Conservation (phyloP, 768 basidiomycete species). For the Tylopilus sp. region DNA sequence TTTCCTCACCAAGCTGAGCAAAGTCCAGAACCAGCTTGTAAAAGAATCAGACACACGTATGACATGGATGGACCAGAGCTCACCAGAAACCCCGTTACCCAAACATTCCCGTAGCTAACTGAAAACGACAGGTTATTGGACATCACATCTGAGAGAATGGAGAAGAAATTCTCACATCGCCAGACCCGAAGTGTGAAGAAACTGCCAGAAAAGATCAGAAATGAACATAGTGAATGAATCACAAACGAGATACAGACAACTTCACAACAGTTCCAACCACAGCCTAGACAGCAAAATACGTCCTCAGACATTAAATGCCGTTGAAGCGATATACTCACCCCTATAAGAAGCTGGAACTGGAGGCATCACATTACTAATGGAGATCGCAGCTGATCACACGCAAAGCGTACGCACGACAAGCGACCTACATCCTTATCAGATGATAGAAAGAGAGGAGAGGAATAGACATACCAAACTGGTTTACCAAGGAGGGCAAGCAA, state of each 20-base stretch:
- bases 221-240: neutral
- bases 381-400: neutral
- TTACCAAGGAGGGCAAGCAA: slow-evolving; percentile 34
- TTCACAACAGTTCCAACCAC: slow-evolving; percentile 57
- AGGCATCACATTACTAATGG: neutral
- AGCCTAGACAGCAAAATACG: slow-evolving; percentile 32
- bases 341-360: slow-evolving; percentile 44
- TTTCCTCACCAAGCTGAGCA: slow-evolving; percentile 48
- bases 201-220: slow-evolving; percentile 28
- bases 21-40: slow-evolving; percentile 44
- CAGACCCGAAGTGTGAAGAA: slow-evolving; percentile 60
- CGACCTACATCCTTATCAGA: slow-evolving; percentile 39
- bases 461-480: slow-evolving; percentile 42
- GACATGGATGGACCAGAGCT: slow-evolving; percentile 12
- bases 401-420: slow-evolving; percentile 39
- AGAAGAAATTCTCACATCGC: slow-evolving; percentile 45
- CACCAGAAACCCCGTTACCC: slow-evolving; percentile 46
- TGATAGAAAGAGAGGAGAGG: neutral
- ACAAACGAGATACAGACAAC: slow-evolving; percentile 35
- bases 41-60: neutral
- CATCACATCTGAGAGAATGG: neutral
- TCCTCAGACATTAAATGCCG: slow-evolving; percentile 2
- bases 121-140: neutral
- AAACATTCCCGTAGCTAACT: slow-evolving; percentile 56
- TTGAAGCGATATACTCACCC: slow-evolving; percentile 25